A percentile compares a stretch with the other conserved stretches of the same genome.
phyloP scores from a whole-genome alignment of 2,329 filamentous ascomycete genomes.

The Arthroderma sp. region DNA sequence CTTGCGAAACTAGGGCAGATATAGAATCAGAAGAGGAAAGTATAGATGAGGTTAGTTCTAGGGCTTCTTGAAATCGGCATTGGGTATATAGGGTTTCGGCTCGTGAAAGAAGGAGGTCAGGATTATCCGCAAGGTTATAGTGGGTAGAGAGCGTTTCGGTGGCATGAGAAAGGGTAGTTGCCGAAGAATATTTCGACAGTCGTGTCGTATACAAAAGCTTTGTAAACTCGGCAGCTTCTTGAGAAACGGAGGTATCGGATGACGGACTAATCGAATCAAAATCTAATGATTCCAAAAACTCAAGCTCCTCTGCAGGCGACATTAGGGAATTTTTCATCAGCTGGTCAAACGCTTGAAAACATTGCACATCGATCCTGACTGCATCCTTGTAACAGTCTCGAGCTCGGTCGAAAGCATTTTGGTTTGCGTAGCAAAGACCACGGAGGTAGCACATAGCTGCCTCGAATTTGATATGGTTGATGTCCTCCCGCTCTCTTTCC shows the following conservation, averaged over 20 bases:
- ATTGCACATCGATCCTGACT: slow-evolving; percentile 91
- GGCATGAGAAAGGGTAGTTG: slow-evolving; percentile 66
- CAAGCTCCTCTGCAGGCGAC: slow-evolving; percentile 77
- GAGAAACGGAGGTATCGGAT: slow-evolving; percentile 50
- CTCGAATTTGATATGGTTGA: slow-evolving; percentile 69
- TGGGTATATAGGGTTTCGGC: slow-evolving; percentile 90
- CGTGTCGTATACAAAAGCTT: slow-evolving; percentile 93
- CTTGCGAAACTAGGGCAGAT: slow-evolving; percentile 14
- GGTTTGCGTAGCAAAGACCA: slow-evolving; percentile 87
- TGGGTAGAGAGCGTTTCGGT: slow-evolving; percentile 87
- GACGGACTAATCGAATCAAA: slow-evolving; percentile 67
- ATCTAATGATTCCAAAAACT: slow-evolving; percentile 74
- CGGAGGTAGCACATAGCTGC: slow-evolving; percentile 94
- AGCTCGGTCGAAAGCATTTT: slow-evolving; percentile 91
- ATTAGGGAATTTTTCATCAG: slow-evolving; percentile 93
- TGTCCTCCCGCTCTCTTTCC: slow-evolving; percentile 54
- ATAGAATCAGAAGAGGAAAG: slow-evolving; percentile 69
- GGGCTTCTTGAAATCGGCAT: slow-evolving; percentile 79
- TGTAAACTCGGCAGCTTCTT: slow-evolving; percentile 86
- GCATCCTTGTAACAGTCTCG: slow-evolving; percentile 99
- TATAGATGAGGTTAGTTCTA: slow-evolving; percentile 71
- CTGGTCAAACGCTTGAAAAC: slow-evolving; percentile 96
- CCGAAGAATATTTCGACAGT: slow-evolving; percentile 87
- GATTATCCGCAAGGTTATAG: slow-evolving; percentile 74
- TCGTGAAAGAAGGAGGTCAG: slow-evolving; percentile 77